A percentile compares a stretch with the other conserved stretches of the same genome.
These are phyloP conservation scores for Penicillium bialowiezense DNA, from an alignment of 495 filamentous ascomycete genomes.

Conservation along the genomic window DNA sequence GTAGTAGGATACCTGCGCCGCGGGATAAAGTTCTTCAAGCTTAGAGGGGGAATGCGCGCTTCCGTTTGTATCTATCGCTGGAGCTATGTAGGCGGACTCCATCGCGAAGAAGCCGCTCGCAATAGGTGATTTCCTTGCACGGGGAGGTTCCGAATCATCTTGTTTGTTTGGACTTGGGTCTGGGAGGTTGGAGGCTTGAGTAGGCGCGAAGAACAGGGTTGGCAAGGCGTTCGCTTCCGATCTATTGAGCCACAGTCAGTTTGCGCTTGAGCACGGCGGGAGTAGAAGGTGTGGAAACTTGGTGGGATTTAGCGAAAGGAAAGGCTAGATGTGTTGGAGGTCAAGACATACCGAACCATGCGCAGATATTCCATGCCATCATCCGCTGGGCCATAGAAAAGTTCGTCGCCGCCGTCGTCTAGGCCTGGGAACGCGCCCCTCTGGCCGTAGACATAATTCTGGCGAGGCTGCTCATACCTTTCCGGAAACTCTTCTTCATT, in stretches of 20 bases:
- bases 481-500: constrained; percentile 21
- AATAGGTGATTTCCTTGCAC: background rate
- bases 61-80: constrained; percentile 1
- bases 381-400: constrained; percentile 48
- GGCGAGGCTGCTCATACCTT: constrained; percentile 41
- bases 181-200: background rate
- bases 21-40: constrained; percentile 25
- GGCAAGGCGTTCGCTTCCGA: constrained; percentile 71
- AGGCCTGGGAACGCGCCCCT: constrained; percentile 73
- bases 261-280: constrained; percentile 4
- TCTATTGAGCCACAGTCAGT: constrained; percentile 40
- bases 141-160: background rate
- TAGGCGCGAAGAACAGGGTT: constrained; percentile 56
- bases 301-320: constrained; percentile 32
- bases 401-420: constrained; percentile 53
- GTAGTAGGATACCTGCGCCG: constrained; percentile 62
- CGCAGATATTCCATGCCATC: constrained; percentile 74
- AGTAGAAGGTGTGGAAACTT: constrained; percentile 13
- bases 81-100: constrained; percentile 26
- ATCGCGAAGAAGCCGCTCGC: constrained; percentile 17
- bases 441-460: constrained; percentile 71
- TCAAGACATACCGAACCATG: constrained; percentile 69
- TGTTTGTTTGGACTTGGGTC: background rate
- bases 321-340: background rate
- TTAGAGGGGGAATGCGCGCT: background rate